phyloP scores from a whole-genome alignment of 2,329 filamentous ascomycete genomes.

The Epicoccum sorghinum region DNA sequence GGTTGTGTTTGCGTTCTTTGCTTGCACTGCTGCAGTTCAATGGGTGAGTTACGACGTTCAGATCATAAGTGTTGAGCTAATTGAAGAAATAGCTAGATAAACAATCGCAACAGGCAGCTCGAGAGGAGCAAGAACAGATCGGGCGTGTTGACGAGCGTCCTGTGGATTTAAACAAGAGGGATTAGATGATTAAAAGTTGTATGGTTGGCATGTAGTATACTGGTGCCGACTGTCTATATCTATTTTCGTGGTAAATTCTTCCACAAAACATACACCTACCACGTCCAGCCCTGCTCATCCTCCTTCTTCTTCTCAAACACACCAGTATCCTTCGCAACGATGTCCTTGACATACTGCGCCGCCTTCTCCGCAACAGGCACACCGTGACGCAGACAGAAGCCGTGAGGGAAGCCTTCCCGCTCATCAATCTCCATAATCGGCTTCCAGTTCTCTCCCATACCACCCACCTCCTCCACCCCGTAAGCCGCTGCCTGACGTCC shows the following conservation, averaged over 20 bases:
- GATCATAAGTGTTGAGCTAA: neutral
- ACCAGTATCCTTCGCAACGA: constrained; percentile 37
- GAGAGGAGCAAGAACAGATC: constrained; percentile 1
- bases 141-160: neutral
- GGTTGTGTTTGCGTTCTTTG: constrained; percentile 36
- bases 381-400: constrained; percentile 61
- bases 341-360: constrained; percentile 54
- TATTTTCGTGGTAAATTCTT: neutral
- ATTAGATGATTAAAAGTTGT: neutral
- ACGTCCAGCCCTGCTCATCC: constrained; percentile 15
- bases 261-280: neutral
- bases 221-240: neutral
- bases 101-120: constrained; percentile 9
- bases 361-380: constrained; percentile 59
- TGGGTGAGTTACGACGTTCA: constrained; percentile 24
- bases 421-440: constrained; percentile 63
- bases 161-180: constrained; percentile 1
- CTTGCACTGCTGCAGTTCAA: constrained; percentile 27
- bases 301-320: constrained; percentile 13
- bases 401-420: constrained; percentile 61
- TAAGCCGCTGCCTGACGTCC: constrained; percentile 28
- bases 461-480: constrained; percentile 13
- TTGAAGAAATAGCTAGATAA: constrained; percentile 4
- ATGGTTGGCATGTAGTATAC: neutral
- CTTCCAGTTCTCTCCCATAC: constrained; percentile 43